Conservation (phyloP, 352 stramenopile genomes). For the Aphanomyces astaci region DNA sequence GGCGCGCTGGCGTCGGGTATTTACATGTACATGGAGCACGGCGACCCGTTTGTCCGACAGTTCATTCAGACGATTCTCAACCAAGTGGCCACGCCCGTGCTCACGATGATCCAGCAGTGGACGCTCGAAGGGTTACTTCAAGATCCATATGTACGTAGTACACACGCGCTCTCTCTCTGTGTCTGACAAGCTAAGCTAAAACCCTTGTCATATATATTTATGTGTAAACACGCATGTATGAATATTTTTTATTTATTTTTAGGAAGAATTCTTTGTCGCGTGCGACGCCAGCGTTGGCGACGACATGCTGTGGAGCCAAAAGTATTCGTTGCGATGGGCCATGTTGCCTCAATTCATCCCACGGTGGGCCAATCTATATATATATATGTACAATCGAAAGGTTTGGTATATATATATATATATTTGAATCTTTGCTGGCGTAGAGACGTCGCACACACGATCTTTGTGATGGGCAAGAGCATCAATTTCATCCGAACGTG, state of each 20-base stretch:
- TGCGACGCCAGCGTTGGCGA: constrained; percentile 59
- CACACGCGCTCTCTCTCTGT: no score
- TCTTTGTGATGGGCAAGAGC: constrained; percentile 94
- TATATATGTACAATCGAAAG: no score
- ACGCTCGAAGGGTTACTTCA: constrained; percentile 83
- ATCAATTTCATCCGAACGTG: constrained; percentile 98
- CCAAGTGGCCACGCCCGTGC: constrained; percentile 62
- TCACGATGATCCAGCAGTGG: constrained; percentile 84
- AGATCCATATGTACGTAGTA: constrained; percentile 64
- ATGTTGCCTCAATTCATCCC: constrained; percentile 87
- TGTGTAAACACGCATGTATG: no score
- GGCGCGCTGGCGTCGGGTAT: constrained; percentile 85
- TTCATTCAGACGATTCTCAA: constrained; percentile 78
- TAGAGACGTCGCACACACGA: constrained; percentile 87
- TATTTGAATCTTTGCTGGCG: neutral
- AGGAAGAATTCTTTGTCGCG: constrained; percentile 85
- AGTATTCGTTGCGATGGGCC: constrained; percentile 74
- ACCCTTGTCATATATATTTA: no score
- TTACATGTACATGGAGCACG: constrained; percentile 86
- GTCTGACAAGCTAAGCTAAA: no score
- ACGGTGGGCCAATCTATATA: constrained; percentile 32
- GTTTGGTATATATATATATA: neutral
- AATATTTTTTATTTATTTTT: neutral
- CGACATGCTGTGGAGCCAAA: constrained; percentile 78
- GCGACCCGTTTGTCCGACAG: constrained; percentile 69